A percentile compares a stretch with the other conserved stretches of the same genome.
Evolutionary conservation across 495 filamentous ascomycete species (phyloP).

Genomic region (Margaritispora aquatica): DNA sequence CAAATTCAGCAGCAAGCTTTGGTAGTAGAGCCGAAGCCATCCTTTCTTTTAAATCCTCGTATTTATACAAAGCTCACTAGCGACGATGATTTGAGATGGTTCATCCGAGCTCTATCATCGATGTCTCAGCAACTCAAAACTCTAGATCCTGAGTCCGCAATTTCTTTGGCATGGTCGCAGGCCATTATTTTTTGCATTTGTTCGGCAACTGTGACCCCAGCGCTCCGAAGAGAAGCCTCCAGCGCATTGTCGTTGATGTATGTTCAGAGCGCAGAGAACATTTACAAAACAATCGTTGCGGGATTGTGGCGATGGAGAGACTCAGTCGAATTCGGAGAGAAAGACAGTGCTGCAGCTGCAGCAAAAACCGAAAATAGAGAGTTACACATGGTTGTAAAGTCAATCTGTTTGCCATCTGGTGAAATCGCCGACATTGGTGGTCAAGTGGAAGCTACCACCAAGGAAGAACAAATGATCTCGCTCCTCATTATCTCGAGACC

Average conservation of each 20-base stretch:
- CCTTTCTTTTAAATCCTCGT: slow-evolving; percentile 76
- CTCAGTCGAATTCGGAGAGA: slow-evolving; percentile 57
- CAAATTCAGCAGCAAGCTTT: slow-evolving; percentile 58
- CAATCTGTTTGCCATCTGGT: slow-evolving; percentile 55
- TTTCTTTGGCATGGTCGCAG: slow-evolving; percentile 63
- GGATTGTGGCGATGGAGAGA: slow-evolving; percentile 82
- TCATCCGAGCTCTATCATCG: slow-evolving; percentile 60
- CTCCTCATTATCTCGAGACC: slow-evolving; percentile 73
- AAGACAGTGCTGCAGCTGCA: slow-evolving; percentile 65
- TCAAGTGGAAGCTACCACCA: slow-evolving; percentile 31
- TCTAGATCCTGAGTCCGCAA: slow-evolving; percentile 27
- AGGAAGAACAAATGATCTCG: slow-evolving; percentile 61
- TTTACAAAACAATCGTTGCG: slow-evolving; percentile 54
- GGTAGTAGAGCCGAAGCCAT: slow-evolving; percentile 62
- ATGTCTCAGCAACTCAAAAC: slow-evolving; percentile 41
- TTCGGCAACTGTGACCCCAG: slow-evolving; percentile 47
- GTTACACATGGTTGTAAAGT: slow-evolving; percentile 58
- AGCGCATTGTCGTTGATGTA: slow-evolving; percentile 54
- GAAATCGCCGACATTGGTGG: slow-evolving; percentile 32
- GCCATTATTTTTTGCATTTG: slow-evolving; percentile 74
- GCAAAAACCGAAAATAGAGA: slow-evolving; percentile 59
- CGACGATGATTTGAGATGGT: slow-evolving; percentile 73
- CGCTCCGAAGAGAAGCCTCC: slow-evolving; percentile 52
- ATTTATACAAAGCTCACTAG: slow-evolving; percentile 70
- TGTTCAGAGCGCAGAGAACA: slow-evolving; percentile 39